Percentiles rank a stretch among this genome's conserved stretches.
Evolutionary conservation across 148 eudicot species (phyloP).

Genomic region (Pharnaceum exiguum): DNA sequence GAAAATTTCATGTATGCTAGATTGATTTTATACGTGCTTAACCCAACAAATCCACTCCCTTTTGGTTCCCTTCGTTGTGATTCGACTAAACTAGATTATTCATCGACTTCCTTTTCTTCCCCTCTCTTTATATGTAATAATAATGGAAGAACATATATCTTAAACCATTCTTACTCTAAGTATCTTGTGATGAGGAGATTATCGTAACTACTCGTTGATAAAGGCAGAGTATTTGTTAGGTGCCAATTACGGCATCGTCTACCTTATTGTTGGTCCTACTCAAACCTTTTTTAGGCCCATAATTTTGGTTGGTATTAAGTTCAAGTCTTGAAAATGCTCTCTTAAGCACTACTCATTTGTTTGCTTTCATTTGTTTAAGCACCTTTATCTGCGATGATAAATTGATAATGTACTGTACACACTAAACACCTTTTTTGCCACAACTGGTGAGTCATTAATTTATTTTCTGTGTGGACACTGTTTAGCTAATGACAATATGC

Average conservation of each 20-base stretch:
- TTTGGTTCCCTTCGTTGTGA: no score
- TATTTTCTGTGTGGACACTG: no score
- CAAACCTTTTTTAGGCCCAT: background rate
- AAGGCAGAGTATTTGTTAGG: slow-evolving; percentile 13
- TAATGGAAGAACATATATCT: background rate
- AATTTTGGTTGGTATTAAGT: slow-evolving; percentile 19
- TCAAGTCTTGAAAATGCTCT: slow-evolving; percentile 7
- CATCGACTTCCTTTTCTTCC: background rate
- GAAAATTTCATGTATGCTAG: background rate
- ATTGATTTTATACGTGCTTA: no score
- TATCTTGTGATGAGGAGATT: background rate
- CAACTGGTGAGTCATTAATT: no score
- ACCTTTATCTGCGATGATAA: background rate
- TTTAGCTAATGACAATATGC: slow-evolving; percentile 6
- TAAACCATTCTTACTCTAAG: slow-evolving; percentile 4
- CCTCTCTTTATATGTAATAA: background rate
- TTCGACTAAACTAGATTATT: no score
- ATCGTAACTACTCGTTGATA: background rate
- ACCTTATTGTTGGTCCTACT: slow-evolving; percentile 13
- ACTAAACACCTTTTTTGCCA: background rate
- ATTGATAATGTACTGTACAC: background rate
- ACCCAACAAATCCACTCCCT: no score
- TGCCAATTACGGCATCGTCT: background rate
- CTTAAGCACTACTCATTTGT: slow-evolving; percentile 27
- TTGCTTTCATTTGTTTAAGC: slow-evolving; percentile 8